phyloP scores from a whole-genome alignment of 2,329 filamentous ascomycete species.

The Alternaria gaisen region DNA sequence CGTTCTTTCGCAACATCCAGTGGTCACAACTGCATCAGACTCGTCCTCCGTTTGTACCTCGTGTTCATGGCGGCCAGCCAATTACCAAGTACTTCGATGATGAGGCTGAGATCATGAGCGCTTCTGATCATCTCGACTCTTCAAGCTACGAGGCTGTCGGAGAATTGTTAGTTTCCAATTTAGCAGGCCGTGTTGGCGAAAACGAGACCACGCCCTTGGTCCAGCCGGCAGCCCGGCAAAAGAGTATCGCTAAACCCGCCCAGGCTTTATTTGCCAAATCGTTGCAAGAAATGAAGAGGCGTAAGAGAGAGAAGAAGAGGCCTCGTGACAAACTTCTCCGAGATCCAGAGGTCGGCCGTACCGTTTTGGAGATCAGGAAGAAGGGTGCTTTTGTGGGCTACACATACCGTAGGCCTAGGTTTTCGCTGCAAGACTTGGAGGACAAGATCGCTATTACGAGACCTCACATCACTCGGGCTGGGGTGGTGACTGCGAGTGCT shows the following conservation, averaged over 20 bases:
- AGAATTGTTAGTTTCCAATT: not conserved
- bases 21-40: constrained; percentile 79
- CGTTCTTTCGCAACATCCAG: constrained; percentile 80
- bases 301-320: constrained; percentile 75
- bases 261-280: constrained; percentile 9
- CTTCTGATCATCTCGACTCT: constrained; percentile 47
- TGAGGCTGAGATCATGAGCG: constrained; percentile 70
- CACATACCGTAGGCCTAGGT: constrained; percentile 71
- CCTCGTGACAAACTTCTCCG: constrained; percentile 86
- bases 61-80: constrained; percentile 62
- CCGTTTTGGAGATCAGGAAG: constrained; percentile 82
- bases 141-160: constrained; percentile 39
- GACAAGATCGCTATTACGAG: constrained; percentile 20
- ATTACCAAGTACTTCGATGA: constrained; percentile 90
- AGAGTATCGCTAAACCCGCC: not conserved
- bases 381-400: constrained; percentile 88
- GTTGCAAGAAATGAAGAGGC: constrained; percentile 51
- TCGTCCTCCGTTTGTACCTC: constrained; percentile 80
- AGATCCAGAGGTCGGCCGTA: constrained; percentile 71
- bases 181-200: not conserved
- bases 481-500: constrained; percentile 19
- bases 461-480: constrained; percentile 4
- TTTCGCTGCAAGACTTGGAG: constrained; percentile 43
- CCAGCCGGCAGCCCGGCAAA: not conserved
- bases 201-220: constrained; percentile 5